Percentiles rank a stretch among this genome's conserved stretches.
Evolutionary conservation across 2,329 filamentous ascomycete genomes (phyloP).

Genomic region (Colletotrichum tropicicola): DNA sequence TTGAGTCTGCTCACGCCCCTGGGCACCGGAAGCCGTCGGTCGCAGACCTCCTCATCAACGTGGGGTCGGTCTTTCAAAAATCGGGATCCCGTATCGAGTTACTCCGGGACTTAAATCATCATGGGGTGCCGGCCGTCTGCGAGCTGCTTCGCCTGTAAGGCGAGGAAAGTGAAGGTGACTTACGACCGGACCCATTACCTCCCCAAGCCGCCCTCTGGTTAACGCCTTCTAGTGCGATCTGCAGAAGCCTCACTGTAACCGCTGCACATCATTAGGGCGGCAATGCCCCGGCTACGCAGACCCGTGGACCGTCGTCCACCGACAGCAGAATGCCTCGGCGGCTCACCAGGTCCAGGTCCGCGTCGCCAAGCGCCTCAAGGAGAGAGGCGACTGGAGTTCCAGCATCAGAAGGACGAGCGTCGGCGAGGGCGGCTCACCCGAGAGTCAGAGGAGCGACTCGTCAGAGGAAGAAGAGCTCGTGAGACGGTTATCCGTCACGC

Average conservation of each 20-base stretch:
- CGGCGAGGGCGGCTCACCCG: neutral
- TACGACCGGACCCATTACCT: neutral
- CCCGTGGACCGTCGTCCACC: slow-evolving; percentile 45
- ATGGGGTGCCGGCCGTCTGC: slow-evolving; percentile 12
- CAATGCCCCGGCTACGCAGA: slow-evolving; percentile 51
- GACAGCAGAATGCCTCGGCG: slow-evolving; percentile 18
- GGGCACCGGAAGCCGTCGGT: too few species aligned
- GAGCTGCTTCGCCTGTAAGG: slow-evolving; percentile 25
- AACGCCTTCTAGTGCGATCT: slow-evolving; percentile 46
- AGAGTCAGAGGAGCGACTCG: neutral
- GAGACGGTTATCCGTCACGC: neutral
- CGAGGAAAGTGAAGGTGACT: slow-evolving; percentile 17
- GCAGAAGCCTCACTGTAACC: slow-evolving; percentile 45
- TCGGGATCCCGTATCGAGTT: too few species aligned
- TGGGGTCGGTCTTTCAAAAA: too few species aligned
- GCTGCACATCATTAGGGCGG: slow-evolving; percentile 49
- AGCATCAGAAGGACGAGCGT: neutral
- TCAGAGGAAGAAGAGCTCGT: neutral
- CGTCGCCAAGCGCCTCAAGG: slow-evolving; percentile 17
- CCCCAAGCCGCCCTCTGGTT: neutral
- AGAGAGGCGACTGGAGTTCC: neutral
- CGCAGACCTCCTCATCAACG: too few species aligned
- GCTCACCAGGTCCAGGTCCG: slow-evolving; percentile 8
- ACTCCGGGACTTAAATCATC: too few species aligned
- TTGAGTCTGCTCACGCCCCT: too few species aligned